Base-by-base conservation (phyloP, 139 green algal species). In the Chlamydomonas sp. region DNA sequence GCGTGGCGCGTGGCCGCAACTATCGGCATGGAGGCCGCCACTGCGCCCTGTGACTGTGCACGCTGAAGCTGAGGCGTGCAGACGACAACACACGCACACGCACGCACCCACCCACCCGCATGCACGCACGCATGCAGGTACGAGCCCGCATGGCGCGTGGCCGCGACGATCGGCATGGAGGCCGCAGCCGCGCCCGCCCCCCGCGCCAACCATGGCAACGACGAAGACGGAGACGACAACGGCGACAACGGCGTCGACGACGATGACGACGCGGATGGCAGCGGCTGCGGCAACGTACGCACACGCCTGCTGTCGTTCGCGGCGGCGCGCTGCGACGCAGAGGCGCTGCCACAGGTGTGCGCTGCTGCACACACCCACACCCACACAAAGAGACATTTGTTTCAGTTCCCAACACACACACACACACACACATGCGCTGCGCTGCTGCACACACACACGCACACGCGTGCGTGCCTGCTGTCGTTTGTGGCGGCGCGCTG, bases 161-260 rank as follows among this genome's bases (percentile, higher is more conserved):
- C 60, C 48, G 60, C 60, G 22, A 47, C 30, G 31, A 68, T 68
- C 31, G 60, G 31, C 26, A 68, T 68, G 60, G 34, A 64, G 54
- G 54, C 34, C 6, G 54, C 24, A 26, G 43, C 43, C 43, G n/a
- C n/a, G n/a, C n/a, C n/a, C n/a, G n/a, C n/a, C n/a, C n/a, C n/a
- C n/a, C n/a, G n/a, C n/a, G n/a, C n/a, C n/a, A n/a, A n/a, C n/a
- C n/a, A n/a, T n/a, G n/a, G n/a, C n/a, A n/a, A n/a, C n/a, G n/a
- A n/a, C n/a, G n/a, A n/a, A n/a, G n/a, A n/a, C n/a, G n/a, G n/a
- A n/a, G n/a, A n/a, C n/a, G n/a, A n/a, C n/a, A n/a, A n/a, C n/a
- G n/a, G n/a, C n/a, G n/a, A n/a, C n/a, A n/a, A n/a, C n/a, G n/a
- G n/a, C n/a, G n/a, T n/a, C n/a, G n/a, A n/a, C n/a, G n/a, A n/a